These are phyloP conservation scores for Apiotrichum gracile DNA, from an alignment of 1,284 basidiomycete genomes.

Conservation along the genomic window DNA sequence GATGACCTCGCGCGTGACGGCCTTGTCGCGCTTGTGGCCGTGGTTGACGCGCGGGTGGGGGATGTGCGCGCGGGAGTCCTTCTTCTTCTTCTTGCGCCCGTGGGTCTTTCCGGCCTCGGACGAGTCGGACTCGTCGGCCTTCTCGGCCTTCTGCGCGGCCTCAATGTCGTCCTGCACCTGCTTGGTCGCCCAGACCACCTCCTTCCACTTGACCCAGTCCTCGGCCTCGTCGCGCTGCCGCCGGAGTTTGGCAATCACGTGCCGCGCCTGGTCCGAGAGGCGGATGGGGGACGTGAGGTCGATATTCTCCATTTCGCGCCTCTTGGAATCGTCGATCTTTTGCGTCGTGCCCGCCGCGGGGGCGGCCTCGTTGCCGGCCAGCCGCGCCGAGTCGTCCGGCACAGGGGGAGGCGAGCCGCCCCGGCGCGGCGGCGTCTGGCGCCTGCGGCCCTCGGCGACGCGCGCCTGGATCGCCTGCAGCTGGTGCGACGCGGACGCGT, in stretches of 20 bases:
- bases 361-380: constrained; percentile 25
- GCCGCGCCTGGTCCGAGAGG: constrained; percentile 75
- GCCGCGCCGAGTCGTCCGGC: constrained; percentile 5
- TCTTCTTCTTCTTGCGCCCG: background rate
- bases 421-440: background rate
- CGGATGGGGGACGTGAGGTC: constrained; percentile 84
- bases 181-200: constrained; percentile 38
- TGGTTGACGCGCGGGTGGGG: constrained; percentile 17
- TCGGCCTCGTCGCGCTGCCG: constrained; percentile 90
- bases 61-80: background rate
- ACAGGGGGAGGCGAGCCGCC: constrained; percentile 1
- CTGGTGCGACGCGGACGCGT: constrained; percentile 1
- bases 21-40: constrained; percentile 7
- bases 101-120: background rate
- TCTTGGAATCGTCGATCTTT: background rate
- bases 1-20: constrained; percentile 18
- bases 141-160: background rate
- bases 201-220: constrained; percentile 65
- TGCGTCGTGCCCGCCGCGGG: constrained; percentile 23
- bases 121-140: background rate
- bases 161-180: constrained; percentile 31
- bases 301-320: constrained; percentile 52
- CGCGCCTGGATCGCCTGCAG: constrained; percentile 10
- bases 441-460: constrained; percentile 6
- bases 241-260: constrained; percentile 72